Conservation (phyloP, 169 alveolate species). For the Plasmodium gallinaceum region DNA sequence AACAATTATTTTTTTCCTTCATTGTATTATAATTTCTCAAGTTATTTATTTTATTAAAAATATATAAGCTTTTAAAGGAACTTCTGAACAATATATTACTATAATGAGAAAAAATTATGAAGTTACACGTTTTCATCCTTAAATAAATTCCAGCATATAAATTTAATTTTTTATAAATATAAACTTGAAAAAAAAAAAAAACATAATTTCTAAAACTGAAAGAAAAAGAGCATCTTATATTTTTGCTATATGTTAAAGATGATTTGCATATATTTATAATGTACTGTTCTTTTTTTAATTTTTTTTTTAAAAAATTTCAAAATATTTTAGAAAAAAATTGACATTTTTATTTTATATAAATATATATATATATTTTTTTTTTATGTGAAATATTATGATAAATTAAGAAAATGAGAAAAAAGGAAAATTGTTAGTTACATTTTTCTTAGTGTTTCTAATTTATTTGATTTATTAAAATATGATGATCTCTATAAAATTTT, state of each 20-base stretch:
- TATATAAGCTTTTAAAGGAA: background rate
- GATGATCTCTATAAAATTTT: no score
- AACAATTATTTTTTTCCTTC: conserved; percentile 21
- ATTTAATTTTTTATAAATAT: background rate
- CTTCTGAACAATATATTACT: background rate
- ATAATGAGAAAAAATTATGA: conserved; percentile 1
- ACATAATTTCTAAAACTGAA: background rate
- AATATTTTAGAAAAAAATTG: no score
- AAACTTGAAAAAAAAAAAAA: background rate
- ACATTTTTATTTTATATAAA: no score
- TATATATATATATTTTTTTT: background rate
- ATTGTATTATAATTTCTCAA: conserved; percentile 1
- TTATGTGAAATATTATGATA: no score
- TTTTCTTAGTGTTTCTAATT: no score
- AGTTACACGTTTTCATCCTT: conserved; percentile 17
- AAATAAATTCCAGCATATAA: background rate
- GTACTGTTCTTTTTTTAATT: no score
- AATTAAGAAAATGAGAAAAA: no score
- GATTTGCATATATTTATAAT: no score
- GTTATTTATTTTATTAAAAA: background rate
- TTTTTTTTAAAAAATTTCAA: no score
- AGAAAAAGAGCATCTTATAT: background rate
- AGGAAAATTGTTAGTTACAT: no score
- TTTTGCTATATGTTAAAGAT: no score
- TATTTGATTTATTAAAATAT: no score